Conservation (phyloP, 2,329 filamentous ascomycete species). For the Akanthomyces uredinophilus region DNA sequence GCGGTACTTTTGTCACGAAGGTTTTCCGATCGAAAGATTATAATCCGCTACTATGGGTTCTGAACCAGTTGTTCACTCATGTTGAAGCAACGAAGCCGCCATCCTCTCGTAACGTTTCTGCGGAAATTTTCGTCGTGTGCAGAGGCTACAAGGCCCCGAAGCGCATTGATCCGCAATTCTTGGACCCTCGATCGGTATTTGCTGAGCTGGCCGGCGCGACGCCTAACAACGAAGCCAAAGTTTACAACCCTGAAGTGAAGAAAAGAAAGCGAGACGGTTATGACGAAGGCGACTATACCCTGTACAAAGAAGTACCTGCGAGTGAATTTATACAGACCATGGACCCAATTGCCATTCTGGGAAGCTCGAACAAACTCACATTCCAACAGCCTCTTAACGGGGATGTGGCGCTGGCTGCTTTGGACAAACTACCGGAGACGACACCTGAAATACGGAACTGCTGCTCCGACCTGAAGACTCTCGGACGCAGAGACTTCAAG, state of each 20-base stretch:
- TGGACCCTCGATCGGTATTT: conserved; percentile 86
- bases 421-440: conserved; percentile 82
- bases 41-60: conserved; percentile 92
- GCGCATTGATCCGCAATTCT: conserved; percentile 82
- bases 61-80: conserved; percentile 91
- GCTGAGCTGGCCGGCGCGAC: conserved; percentile 81
- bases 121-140: conserved; percentile 98
- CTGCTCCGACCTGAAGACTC: conserved; percentile 79
- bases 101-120: conserved; percentile 90
- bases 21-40: conserved; percentile 97
- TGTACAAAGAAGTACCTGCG: conserved; percentile 83
- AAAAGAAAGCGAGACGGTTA: conserved; percentile 98
- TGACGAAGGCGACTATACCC: conserved; percentile 89
- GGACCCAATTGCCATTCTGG: conserved; percentile 90
- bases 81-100: conserved; percentile 98
- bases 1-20: conserved; percentile 94
- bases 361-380: conserved; percentile 74
- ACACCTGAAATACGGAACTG: conserved; percentile 74
- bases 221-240: conserved; percentile 94
- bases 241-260: conserved; percentile 96
- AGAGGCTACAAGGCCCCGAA: conserved; percentile 94
- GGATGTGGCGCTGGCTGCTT: conserved; percentile 79
- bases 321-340: conserved; percentile 91
- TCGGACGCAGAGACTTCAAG: conserved; percentile 94
- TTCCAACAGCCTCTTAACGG: conserved; percentile 76